A percentile compares a stretch with the other conserved stretches of the same genome.
These are phyloP conservation scores for Tolypocladium cylindrosporum DNA, from an alignment of 2,329 filamentous ascomycete species.

Conservation along the genomic window DNA sequence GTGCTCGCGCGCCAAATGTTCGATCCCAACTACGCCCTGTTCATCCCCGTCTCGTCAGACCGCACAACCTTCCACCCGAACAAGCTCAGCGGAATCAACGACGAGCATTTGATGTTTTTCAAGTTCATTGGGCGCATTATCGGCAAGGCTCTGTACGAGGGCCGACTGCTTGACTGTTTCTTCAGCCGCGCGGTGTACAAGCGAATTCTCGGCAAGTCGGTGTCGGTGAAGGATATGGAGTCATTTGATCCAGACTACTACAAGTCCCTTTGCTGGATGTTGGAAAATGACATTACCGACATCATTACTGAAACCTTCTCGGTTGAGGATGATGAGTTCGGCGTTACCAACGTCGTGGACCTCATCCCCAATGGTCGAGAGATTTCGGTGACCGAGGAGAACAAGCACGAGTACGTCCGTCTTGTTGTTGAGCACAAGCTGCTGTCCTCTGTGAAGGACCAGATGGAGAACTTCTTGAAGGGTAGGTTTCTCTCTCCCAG, in stretches of 20 bases:
- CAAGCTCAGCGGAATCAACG: constrained; percentile 84
- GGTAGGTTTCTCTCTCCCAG: constrained; percentile 35
- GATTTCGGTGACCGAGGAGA: constrained; percentile 90
- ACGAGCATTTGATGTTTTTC: constrained; percentile 95
- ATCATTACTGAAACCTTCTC: constrained; percentile 96
- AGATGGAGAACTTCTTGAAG: constrained; percentile 86
- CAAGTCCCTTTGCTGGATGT: constrained; percentile 97
- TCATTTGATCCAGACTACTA: constrained; percentile 98
- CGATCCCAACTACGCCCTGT: constrained; percentile 92
- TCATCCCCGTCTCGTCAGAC: constrained; percentile 93
- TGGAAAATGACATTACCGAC: constrained; percentile 96
- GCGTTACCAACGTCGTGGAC: constrained; percentile 78
- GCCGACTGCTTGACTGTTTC: constrained; percentile 91
- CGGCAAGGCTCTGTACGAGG: constrained; percentile 94
- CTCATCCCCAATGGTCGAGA: constrained; percentile 81
- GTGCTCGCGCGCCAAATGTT: constrained; percentile 97
- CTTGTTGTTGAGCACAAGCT: constrained; percentile 91
- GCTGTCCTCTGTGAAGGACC: constrained; percentile 82
- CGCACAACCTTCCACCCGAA: constrained; percentile 98
- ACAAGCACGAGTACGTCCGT: constrained; percentile 96
- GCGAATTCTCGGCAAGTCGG: constrained; percentile 85
- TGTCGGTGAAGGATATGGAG: constrained; percentile 99
- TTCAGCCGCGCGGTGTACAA: constrained; percentile 99
- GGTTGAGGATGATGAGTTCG: constrained; percentile 88
- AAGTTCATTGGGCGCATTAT: constrained; percentile 99